Evolutionary conservation across 176 grass and related monocot genomes (phyloP).

Genomic region (Carex kokanica): DNA sequence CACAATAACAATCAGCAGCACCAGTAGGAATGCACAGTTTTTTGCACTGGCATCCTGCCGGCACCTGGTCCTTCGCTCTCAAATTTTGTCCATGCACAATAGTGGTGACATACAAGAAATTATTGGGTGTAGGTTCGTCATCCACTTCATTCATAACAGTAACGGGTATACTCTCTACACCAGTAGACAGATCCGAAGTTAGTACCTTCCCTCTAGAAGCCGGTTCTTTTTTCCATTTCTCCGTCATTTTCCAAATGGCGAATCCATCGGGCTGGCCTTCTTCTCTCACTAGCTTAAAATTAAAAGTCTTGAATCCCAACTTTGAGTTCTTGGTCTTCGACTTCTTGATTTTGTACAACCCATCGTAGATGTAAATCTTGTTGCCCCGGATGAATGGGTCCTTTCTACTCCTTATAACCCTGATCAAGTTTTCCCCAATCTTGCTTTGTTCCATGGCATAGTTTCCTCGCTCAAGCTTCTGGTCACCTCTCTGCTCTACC

Average conservation of each 20-base stretch:
- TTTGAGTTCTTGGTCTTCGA: slow-evolving; percentile 58
- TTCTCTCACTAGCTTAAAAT: slow-evolving; percentile 45
- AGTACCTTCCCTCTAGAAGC: slow-evolving; percentile 51
- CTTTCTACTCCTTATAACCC: slow-evolving; percentile 65
- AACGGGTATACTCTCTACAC: slow-evolving; percentile 46
- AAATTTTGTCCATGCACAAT: slow-evolving; percentile 38
- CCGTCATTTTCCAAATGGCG: slow-evolving; percentile 30
- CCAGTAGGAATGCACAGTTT: slow-evolving; percentile 53
- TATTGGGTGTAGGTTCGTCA: slow-evolving; percentile 46
- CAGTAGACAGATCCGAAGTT: slow-evolving; percentile 53
- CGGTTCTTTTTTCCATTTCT: slow-evolving; percentile 57
- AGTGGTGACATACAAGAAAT: slow-evolving; percentile 52
- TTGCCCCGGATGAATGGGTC: slow-evolving; percentile 36
- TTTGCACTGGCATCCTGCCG: slow-evolving; percentile 39
- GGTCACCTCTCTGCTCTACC: slow-evolving; percentile 49
- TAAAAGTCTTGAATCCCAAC: slow-evolving; percentile 56
- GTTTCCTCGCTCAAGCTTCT: slow-evolving; percentile 74
- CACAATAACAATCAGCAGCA: slow-evolving; percentile 47
- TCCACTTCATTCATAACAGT: slow-evolving; percentile 72
- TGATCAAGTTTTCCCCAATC: slow-evolving; percentile 59
- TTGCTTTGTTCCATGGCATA: slow-evolving; percentile 72
- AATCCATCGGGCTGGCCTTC: slow-evolving; percentile 32
- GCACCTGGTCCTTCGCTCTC: slow-evolving; percentile 31
- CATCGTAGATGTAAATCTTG: slow-evolving; percentile 81
- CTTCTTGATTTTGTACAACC: slow-evolving; percentile 68